Percentiles rank a stretch among this genome's conserved stretches.
Evolutionary conservation across 2,329 filamentous ascomycete genomes (phyloP).

Genomic region (Fusarium duplospermum): DNA sequence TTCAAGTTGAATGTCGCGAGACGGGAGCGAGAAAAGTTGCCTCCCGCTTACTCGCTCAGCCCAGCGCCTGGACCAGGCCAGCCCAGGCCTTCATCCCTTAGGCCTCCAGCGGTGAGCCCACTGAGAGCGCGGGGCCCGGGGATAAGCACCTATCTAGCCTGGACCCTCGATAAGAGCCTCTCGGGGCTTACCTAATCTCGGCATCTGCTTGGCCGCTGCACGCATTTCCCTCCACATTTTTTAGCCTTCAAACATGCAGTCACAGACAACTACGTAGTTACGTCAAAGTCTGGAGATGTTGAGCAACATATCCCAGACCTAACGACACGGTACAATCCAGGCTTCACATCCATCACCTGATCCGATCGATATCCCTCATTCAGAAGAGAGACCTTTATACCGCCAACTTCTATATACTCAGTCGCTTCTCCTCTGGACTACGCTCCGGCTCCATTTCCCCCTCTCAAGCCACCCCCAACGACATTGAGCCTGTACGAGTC

Average conservation of each 20-base stretch:
- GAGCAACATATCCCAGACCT: slow-evolving; percentile 5
- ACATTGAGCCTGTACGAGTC: slow-evolving; percentile 50
- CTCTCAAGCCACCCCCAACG: slow-evolving; percentile 35
- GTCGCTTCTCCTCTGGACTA: slow-evolving; percentile 11
- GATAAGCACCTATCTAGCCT: slow-evolving; percentile 14
- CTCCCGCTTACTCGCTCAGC: slow-evolving; percentile 32
- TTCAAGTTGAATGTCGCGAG: slow-evolving; percentile 27
- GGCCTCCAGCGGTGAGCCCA: slow-evolving; percentile 27
- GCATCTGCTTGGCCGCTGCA: slow-evolving; percentile 2
- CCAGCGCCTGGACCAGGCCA: slow-evolving; percentile 14
- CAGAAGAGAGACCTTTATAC: background rate
- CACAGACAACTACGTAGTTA: slow-evolving; percentile 20
- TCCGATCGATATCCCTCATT: background rate
- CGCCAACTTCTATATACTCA: background rate
- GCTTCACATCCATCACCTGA: slow-evolving; percentile 7
- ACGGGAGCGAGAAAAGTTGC: slow-evolving; percentile 40
- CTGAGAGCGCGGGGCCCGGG: slow-evolving; percentile 12
- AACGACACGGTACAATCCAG: background rate
- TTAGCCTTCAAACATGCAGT: slow-evolving; percentile 11
- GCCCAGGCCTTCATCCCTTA: slow-evolving; percentile 16
- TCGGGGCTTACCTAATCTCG: slow-evolving; percentile 41
- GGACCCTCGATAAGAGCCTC: slow-evolving; percentile 35
- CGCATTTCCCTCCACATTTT: slow-evolving; percentile 29
- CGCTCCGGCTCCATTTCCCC: slow-evolving; percentile 15
- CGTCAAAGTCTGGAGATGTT: slow-evolving; percentile 37